Base-by-base conservation (phyloP, 2,329 filamentous ascomycete genomes). In the Xylaria sp. region DNA sequence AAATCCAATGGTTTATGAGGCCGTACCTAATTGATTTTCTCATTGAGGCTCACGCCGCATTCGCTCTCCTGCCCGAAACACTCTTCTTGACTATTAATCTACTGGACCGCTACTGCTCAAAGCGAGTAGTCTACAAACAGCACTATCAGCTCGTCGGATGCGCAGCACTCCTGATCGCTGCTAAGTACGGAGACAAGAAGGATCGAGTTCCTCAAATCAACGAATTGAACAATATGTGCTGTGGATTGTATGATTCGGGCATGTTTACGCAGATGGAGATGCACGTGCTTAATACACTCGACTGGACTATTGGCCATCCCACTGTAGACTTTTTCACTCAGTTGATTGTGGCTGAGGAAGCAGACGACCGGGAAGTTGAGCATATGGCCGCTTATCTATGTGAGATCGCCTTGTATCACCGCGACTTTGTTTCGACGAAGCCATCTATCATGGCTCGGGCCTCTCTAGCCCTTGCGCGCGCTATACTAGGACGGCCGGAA, bases 191-290 rank as follows among this genome's bases (percentile, higher is more conserved):
- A 67, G 96, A 99, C 83, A 95, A 96, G 86, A 99, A 99, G 85
- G 96, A 99, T 79, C 90, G 94, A 60, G 96, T 99, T n/a, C 96
- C 96, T 4, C 96, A 97, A 73, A 97, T 99, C 79, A 90, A 93
- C 79, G 96, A 99, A 80, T 86, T 99, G 73, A 97, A 97, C 87
- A 97, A 95, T 74, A 98, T 99, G 96, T 99, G 96, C 87, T 98
- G 96, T 83, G 94, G 93, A 44, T 88, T 98, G 46, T 99, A 99
- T 83, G 96, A 99, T 77, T 94, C 97, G 59, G 95, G 97, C 83
- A 99, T 99, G 96, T 99, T 99, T 83, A 95, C 94, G 11, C 96
- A 99, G 82, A 99, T 99, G 96, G 96, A 99, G 84, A 98, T 97
- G 94, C 96, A 99, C 81, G 95, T 99, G 44, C 88, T 99, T 75